phyloP scores from a whole-genome alignment of 2,329 filamentous ascomycete genomes.

The Shiraia sp. region DNA sequence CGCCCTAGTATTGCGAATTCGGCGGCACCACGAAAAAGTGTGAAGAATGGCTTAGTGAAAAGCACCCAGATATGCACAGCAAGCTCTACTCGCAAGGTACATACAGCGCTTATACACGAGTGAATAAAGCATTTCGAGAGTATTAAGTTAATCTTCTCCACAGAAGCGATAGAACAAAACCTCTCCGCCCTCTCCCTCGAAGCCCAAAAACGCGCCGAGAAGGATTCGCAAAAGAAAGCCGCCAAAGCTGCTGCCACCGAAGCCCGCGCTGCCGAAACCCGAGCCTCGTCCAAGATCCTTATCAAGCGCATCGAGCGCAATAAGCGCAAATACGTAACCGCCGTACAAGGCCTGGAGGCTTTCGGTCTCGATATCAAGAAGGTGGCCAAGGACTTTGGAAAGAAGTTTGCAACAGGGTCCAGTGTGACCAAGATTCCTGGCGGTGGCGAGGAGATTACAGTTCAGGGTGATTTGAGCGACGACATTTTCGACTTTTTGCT shows the following conservation, averaged over 20 bases:
- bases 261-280: constrained; percentile 78
- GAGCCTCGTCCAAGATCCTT: constrained; percentile 78
- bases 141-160: constrained; percentile 4
- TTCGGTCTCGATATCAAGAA: constrained; percentile 95
- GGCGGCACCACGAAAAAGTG: constrained; percentile 96
- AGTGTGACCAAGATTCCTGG: constrained; percentile 87
- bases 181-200: constrained; percentile 85
- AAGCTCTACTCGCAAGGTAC: constrained; percentile 84
- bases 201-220: constrained; percentile 90
- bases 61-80: constrained; percentile 73
- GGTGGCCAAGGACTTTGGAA: constrained; percentile 92
- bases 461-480: constrained; percentile 94
- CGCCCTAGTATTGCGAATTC: constrained; percentile 90
- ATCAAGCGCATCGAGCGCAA: constrained; percentile 98
- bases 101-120: constrained; percentile 12
- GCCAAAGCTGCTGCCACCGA: constrained; percentile 90
- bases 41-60: constrained; percentile 87
- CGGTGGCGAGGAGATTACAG: constrained; percentile 93
- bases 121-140: neutral
- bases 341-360: constrained; percentile 85
- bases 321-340: constrained; percentile 96
- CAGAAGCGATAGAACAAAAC: constrained; percentile 74
- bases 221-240: constrained; percentile 95
- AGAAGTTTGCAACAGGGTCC: constrained; percentile 95
- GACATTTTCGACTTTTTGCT: constrained; percentile 90